Evolutionary conservation across 2,329 filamentous ascomycete genomes (phyloP).

Genomic region (Elsinoe perseae): DNA sequence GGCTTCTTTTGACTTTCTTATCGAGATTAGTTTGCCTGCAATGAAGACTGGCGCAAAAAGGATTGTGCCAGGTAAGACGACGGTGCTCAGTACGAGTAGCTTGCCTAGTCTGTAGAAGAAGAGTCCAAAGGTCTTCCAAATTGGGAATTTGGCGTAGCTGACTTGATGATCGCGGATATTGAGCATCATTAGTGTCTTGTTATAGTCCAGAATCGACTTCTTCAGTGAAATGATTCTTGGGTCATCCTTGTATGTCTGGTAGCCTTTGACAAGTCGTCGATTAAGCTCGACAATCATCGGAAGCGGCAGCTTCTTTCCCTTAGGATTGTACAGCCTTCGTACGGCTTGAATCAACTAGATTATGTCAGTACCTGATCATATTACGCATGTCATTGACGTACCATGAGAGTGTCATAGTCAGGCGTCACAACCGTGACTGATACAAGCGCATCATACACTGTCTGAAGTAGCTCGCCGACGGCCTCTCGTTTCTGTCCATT

Average conservation of each 20-base stretch:
- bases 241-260: conserved; percentile 86
- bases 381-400: conserved; percentile 24
- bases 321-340: conserved; percentile 85
- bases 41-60: conserved; percentile 87
- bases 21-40: conserved; percentile 72
- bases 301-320: conserved; percentile 84
- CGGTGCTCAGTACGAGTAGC: conserved; percentile 65
- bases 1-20: conserved; percentile 73
- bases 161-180: conserved; percentile 92
- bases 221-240: conserved; percentile 70
- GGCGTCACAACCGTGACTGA: conserved; percentile 87
- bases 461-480: conserved; percentile 76
- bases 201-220: conserved; percentile 73
- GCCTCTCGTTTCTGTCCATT: conserved; percentile 77
- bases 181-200: conserved; percentile 74
- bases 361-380: conserved; percentile 27
- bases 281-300: conserved; percentile 93
- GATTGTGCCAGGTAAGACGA: conserved; percentile 75
- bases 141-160: conserved; percentile 77
- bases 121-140: conserved; percentile 64
- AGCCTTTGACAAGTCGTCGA: conserved; percentile 80
- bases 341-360: conserved; percentile 77
- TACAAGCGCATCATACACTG: conserved; percentile 74
- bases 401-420: conserved; percentile 93
- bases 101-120: conserved; percentile 75